Percentiles rank a stretch among this genome's conserved stretches.
Conservation (phyloP, 1,139 yeast species). For the Candida sojae region DNA sequence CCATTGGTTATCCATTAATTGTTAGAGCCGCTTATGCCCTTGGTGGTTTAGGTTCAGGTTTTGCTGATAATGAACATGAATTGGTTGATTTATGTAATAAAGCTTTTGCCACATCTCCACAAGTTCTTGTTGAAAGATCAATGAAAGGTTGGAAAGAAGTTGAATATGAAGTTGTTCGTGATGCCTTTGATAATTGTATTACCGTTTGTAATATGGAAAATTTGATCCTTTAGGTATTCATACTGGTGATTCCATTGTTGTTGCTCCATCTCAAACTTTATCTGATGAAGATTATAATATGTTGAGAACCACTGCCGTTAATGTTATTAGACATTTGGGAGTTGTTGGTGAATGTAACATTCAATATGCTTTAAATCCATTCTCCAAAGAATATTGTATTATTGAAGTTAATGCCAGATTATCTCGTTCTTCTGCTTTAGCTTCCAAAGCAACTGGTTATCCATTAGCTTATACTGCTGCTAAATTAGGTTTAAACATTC, state of each 20-base stretch:
- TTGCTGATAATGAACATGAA: slow-evolving; percentile 82
- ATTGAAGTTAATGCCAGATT: slow-evolving; percentile 97
- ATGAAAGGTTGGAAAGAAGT: slow-evolving; percentile 99
- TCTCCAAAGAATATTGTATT: slow-evolving; percentile 92
- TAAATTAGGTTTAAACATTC: slow-evolving; percentile 73
- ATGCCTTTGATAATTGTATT: slow-evolving; percentile 93
- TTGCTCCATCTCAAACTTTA: slow-evolving; percentile 97
- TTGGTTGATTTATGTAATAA: slow-evolving; percentile 34
- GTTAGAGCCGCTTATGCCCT: slow-evolving; percentile 97
- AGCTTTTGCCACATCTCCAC: slow-evolving; percentile 89
- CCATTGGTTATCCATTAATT: slow-evolving; percentile 92
- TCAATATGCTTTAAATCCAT: slow-evolving; percentile 95
- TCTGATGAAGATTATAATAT: slow-evolving; percentile 97
- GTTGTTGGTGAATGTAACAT: slow-evolving; percentile 99
- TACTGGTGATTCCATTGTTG: slow-evolving; percentile 98
- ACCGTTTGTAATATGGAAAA: slow-evolving; percentile 99
- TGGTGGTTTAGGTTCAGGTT: slow-evolving; percentile 98
- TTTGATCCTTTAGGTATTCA: slow-evolving; percentile 98
- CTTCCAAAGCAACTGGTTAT: slow-evolving; percentile 98
- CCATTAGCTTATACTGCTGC: slow-evolving; percentile 99
- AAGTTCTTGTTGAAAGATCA: slow-evolving; percentile 93
- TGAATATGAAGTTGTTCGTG: slow-evolving; percentile 98
- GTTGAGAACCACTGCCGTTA: slow-evolving; percentile 96
- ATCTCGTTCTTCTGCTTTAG: slow-evolving; percentile 96
- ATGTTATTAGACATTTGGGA: slow-evolving; percentile 95